Percentiles rank a stretch among this genome's conserved stretches.
These are phyloP conservation scores for Penicillium lagena DNA, from an alignment of 495 filamentous ascomycete genomes.

Conservation along the genomic window DNA sequence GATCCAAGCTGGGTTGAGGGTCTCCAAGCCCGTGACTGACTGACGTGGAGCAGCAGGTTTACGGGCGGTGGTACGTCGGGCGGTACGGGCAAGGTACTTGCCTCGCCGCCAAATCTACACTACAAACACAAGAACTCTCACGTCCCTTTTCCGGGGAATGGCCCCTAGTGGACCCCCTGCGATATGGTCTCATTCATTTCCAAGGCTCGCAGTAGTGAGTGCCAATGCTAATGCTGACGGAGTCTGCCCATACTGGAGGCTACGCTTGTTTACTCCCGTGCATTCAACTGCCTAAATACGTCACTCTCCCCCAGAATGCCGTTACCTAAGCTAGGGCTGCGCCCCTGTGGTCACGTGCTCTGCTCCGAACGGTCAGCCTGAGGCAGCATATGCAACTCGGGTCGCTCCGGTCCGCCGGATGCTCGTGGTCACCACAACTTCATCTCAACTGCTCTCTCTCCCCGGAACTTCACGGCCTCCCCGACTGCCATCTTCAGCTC, in stretches of 20 bases:
- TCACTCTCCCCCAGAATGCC: no score
- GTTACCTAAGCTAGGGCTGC: conserved; percentile 14
- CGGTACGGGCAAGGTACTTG: conserved; percentile 7
- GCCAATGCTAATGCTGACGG: no score
- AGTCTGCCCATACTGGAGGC: background rate
- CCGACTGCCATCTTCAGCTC: conserved; percentile 25
- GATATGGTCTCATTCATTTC: no score
- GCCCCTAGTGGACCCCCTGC: no score
- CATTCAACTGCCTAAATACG: no score
- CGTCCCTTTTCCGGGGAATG: no score
- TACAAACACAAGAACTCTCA: no score
- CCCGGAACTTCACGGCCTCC: conserved; percentile 25
- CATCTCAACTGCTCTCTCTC: conserved; percentile 28
- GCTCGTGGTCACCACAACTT: conserved; percentile 34
- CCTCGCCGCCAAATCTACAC: background rate
- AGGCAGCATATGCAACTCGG: conserved; percentile 19
- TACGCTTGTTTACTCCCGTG: background rate
- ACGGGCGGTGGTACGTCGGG: conserved; percentile 1
- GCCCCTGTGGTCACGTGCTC: conserved; percentile 15
- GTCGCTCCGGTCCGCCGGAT: conserved; percentile 25
- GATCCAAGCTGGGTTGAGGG: no score
- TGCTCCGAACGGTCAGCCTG: background rate
- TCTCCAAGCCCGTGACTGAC: no score
- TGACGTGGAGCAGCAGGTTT: no score
- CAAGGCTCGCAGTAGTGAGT: no score